Base-by-base conservation (phyloP, 495 filamentous ascomycete genomes). In the Parachaetomium inaequale region DNA sequence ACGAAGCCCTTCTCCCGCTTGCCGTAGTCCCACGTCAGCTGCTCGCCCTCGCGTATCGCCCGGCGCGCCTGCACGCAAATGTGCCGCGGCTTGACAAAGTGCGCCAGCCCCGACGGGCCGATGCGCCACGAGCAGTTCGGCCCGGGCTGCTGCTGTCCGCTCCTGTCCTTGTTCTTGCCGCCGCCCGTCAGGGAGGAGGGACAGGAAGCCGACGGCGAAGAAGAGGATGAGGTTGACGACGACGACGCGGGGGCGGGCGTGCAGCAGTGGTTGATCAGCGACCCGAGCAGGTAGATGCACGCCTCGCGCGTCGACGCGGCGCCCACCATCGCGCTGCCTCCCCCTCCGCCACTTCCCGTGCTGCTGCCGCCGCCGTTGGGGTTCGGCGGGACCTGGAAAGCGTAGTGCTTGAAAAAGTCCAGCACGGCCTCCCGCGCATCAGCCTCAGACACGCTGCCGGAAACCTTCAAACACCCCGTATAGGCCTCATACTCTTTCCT, bases 211-310 rank as follows among this genome's bases (percentile, higher is more conserved):
- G 0, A 3, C 28, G 28, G 19, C 21, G 31, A 47, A n/a, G n/a
- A n/a, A 1, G 26, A 55, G 14, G 28, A 49, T 21, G 42, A 57
- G 23, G 40, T 8, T 3, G 23, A 43, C 19, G 0, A 3, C 28
- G 28, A 25, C 21, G 31, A 47, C 2, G 55, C 6, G 3, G 56
- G n/a, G 15, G 23, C 12, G 1, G 59, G 64, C 12, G 62, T 64
- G 64, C 72, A 74, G 67, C 70, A 66, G 66, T 74, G 72, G 64
- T 74, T 74, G 55, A 74, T 59, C 14, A 74, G 65, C 23, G 66
- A 68, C 12, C 62, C 67, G 32, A 74, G 67, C 10, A 74, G 64
- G 61, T 73, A 74, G 40, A 74, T 32, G 36, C 55, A 63, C 0
- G 70, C 72, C 25, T 64, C 55, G n/a, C 49, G 21, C 6, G 60